Evolutionary conservation across 2,329 filamentous ascomycete genomes (phyloP), one percentile per base, ranked within the genome.

Genomic region (Tolypocladium ovalisporum): DNA sequence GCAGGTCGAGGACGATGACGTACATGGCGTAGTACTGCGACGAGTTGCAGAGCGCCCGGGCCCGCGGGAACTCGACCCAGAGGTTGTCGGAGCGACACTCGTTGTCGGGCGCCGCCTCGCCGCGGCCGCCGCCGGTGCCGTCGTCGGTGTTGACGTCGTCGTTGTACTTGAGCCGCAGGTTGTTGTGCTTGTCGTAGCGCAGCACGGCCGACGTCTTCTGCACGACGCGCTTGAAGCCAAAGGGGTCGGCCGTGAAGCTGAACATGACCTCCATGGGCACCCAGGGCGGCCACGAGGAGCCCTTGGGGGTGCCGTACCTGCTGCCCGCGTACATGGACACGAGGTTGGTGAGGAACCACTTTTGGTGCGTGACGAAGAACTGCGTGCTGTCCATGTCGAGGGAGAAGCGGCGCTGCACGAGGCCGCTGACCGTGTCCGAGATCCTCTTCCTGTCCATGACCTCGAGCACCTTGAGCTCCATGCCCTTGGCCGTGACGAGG

Each of bases 251-350:
- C 62, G 93, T 79, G 71, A 97, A 99, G 71, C 97, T 92, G 66
- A 96, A 97, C 87, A 99, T 97, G 65, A 96, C 90, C 73, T 99
- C 94, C 76, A 99, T 87, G 0, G 94, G 94, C 52, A 97, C 90
- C 94, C 94, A 99, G 0, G 94, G 94, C 13, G 94, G 94, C 94
- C 95, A 99, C 19, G 89, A 86, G 3, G 91, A 90, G 12, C 90
- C 90, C 39, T 83, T 80, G 44, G 89, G 85, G 35, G 91, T 87
- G 40, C 95, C 95, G 67, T 99, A 99, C 59, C 86, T 87, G 71
- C 93, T 96, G 56, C 91, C 93, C 27, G 93, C 92, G 70, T 99
- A 97, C 79, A 96, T 88, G 56, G 94, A 91, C 56, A 97, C 80
- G 62, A 95, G 84, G 61, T 89, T 88, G 12, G 87, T 88, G 15